Conservation (phyloP, 305 asterid genomes). For the Solanum hybrid region DNA sequence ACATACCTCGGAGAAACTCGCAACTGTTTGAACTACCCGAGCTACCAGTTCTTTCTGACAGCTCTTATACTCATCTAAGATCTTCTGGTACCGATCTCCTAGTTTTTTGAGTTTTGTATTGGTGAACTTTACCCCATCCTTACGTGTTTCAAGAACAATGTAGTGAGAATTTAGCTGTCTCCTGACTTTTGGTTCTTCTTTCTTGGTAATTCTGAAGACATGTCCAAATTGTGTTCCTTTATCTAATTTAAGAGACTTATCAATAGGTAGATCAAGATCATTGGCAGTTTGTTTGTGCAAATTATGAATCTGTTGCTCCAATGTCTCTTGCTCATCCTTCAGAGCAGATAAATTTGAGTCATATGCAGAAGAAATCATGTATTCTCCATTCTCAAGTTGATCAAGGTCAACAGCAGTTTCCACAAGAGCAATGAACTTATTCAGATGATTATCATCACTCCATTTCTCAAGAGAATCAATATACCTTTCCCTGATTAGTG, state of each 20-base stretch:
- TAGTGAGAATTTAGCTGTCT: constrained; percentile 81
- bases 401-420: constrained; percentile 95
- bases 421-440: constrained; percentile 87
- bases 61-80: constrained; percentile 73
- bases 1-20: constrained; percentile 78
- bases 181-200: constrained; percentile 97
- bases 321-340: constrained; percentile 69
- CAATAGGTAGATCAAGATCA: constrained; percentile 77
- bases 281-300: constrained; percentile 69
- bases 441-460: constrained; percentile 83
- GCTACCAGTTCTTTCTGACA: constrained; percentile 92
- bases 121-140: constrained; percentile 93
- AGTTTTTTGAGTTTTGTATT: constrained; percentile 77
- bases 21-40: constrained; percentile 81
- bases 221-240: constrained; percentile 92
- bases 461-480: constrained; percentile 56
- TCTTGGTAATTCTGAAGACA: constrained; percentile 89
- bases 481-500: constrained; percentile 62
- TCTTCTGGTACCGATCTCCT: constrained; percentile 80
- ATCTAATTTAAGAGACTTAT: constrained; percentile 82
- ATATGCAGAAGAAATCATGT: constrained; percentile 84
- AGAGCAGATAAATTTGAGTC: constrained; percentile 53
- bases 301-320: constrained; percentile 63
- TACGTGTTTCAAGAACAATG: constrained; percentile 95
- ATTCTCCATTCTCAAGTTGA: constrained; percentile 96